Base-by-base conservation (phyloP, 352 stramenopile genomes). In the Pythium sp. region DNA sequence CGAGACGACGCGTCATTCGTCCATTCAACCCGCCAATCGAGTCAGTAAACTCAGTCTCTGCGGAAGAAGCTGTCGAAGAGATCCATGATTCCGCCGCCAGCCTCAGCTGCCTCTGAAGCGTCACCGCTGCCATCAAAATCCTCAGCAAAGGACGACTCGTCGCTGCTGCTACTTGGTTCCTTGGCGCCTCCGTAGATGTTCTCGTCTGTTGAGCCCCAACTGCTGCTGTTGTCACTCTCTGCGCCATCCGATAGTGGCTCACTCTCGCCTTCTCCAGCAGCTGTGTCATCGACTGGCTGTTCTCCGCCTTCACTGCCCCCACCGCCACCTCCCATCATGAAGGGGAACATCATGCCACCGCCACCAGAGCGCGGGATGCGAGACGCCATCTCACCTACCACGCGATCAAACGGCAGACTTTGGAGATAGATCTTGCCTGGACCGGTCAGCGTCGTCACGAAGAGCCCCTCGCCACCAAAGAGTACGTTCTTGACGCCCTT, bases 381-480 rank as follows among this genome's bases (percentile, higher is more conserved):
- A 43, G 82, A 67, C 7, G 91, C 92, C 71, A 98, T 98, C 73
- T 98, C 92, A 47, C 84, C 86, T 64, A 98, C 93, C 70, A 98
- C 95, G 22, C 93, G 86, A 62, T 98, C 88, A 26, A 97, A 96
- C 24, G 93, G 93, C 43, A 98, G 73, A 67, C 93, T 95, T 69
- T 98, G 94, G 18, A 98, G 75, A 72, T 93, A 98, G 18, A 98
- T 89, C 18, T 81, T 90, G 26, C 93, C 93, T 3, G 93, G 93
- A 15, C 93, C 94, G 49, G 84, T 98, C 18, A 98, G 81, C 24
- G 91, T 98, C 41, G 95, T 98, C 41, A 98, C 82, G 67, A 98
- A 98, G 15, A 98, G 68, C 15, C 93, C 95, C 74, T 98, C 92
- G 1, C 93, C 94, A n/a, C 93, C 91, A 80, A 98, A 98, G 38